A percentile compares a stretch with the other conserved stretches of the same genome.
phyloP scores from a whole-genome alignment of 2,329 filamentous ascomycete species.

The Didymella exigua region DNA sequence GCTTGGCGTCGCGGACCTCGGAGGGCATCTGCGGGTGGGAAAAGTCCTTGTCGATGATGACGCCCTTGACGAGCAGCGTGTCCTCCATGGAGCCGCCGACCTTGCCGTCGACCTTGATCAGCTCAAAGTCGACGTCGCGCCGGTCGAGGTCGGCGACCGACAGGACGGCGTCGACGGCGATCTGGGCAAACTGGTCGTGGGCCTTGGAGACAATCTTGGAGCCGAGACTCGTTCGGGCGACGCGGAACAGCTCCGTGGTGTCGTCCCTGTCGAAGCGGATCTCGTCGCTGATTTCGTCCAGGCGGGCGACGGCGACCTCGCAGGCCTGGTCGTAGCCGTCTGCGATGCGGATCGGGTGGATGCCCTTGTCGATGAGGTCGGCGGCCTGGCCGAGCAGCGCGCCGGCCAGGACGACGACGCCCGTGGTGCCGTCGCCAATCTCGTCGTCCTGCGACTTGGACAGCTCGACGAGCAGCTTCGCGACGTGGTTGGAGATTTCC shows the following conservation, averaged over 20 bases:
- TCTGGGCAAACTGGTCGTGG: constrained; percentile 96
- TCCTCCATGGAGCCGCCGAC: constrained; percentile 94
- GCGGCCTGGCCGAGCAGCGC: constrained; percentile 95
- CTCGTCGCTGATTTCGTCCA: constrained; percentile 90
- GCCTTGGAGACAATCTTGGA: constrained; percentile 99
- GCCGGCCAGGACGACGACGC: constrained; percentile 93
- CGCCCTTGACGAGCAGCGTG: constrained; percentile 91
- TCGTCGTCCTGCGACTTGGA: constrained; percentile 99
- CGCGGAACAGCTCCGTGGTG: constrained; percentile 86
- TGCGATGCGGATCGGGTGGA: constrained; percentile 97
- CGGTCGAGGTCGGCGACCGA: constrained; percentile 95
- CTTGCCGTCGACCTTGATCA: constrained; percentile 99
- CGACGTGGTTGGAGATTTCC: constrained; percentile 98
- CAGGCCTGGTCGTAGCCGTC: constrained; percentile 98
- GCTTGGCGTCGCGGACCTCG: constrained; percentile 92
- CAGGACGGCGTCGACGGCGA: constrained; percentile 94
- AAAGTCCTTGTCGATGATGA: constrained; percentile 99
- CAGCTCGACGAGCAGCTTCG: constrained; percentile 93
- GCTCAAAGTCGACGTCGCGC: constrained; percentile 96
- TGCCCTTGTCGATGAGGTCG: constrained; percentile 98
- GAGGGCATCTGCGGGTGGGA: constrained; percentile 99
- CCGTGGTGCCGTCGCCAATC: constrained; percentile 97
- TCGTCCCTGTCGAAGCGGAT: constrained; percentile 83
- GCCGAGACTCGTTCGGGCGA: constrained; percentile 92
- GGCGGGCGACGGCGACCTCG: constrained; percentile 90